Evolutionary conservation across 345 rosid genomes (phyloP).

Genomic region (Trapa incisa): DNA sequence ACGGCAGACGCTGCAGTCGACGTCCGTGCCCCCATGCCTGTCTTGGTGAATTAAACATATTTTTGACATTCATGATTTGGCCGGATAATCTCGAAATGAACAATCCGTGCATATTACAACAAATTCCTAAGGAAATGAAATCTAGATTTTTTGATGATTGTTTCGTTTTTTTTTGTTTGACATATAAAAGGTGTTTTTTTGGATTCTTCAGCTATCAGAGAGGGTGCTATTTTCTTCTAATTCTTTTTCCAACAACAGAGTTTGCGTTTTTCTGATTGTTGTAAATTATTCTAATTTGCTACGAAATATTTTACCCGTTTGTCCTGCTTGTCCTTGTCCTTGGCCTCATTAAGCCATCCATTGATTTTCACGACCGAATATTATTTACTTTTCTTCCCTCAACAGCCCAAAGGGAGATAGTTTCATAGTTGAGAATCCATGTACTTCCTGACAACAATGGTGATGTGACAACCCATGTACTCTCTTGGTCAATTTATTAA

Average conservation of each 20-base stretch:
- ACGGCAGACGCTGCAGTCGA: not conserved
- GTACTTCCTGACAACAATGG: conserved; percentile 3
- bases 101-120: too few species aligned
- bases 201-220: too few species aligned
- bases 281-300: too few species aligned
- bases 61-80: too few species aligned
- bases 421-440: conserved; percentile 8
- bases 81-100: too few species aligned
- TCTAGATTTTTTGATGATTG: not conserved
- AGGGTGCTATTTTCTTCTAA: not conserved
- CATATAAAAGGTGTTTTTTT: not conserved
- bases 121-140: too few species aligned
- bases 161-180: not conserved
- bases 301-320: not conserved
- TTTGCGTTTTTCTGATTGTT: not conserved
- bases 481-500: not conserved
- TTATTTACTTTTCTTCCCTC: not conserved
- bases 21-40: not conserved
- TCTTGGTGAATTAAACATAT: too few species aligned
- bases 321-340: not conserved
- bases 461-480: conserved; percentile 17
- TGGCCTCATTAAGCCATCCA: not conserved
- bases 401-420: not conserved
- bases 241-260: not conserved
- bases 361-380: not conserved